Evolutionary conservation across 768 basidiomycete genomes (phyloP), one percentile per base, ranked within the genome.

Genomic region (Hebeloma cylindrosporum): DNA sequence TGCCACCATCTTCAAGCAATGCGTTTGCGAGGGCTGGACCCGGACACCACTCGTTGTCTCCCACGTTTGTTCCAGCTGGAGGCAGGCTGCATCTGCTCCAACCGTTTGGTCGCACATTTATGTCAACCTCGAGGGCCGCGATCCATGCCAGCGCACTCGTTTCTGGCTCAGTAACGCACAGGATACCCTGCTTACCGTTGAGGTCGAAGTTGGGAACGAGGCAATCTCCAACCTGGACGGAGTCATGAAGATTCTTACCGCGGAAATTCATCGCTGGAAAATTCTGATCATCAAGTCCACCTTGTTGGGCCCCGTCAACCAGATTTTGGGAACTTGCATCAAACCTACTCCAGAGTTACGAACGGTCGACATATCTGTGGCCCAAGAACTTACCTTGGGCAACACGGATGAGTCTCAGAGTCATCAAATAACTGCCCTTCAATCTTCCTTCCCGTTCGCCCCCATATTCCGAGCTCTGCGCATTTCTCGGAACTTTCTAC

Each of bases 31-130:
- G 34, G 74, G 77, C 9, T 81, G 78, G 75, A 73, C 73, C 20
- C 69, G 71, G 20, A 77, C 74, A 14, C 81, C 82, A 14, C 56
- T 83, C 10, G 66, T 73, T 23, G 71, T 70, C 30, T 82, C 80
- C 7, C 77, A 80, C 35, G 79, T 83, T 30, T 84, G 80, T 53
- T 69, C 73, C 3, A 64, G 72, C 39, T 85, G 82, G 82, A 70
- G 80, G 43, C 70, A 66, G 51, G 80, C 79, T 1, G 67, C 77
- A 11, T 60, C 59, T 29, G 64, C 67, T 27, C 78, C 80, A n/a
- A 63, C 69, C 16, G 69, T 80, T 17, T 84, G 82, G 82, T 78
- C 79, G 3, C 66, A 73, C 54, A 53, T 83, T 42, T 75, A 78
- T 46, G 64, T 83, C 39, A 69, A 79, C 47, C 64, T 69, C 42